Evolutionary conservation across 2,329 filamentous ascomycete species (phyloP).

Genomic region (Fusarium burgessii): DNA sequence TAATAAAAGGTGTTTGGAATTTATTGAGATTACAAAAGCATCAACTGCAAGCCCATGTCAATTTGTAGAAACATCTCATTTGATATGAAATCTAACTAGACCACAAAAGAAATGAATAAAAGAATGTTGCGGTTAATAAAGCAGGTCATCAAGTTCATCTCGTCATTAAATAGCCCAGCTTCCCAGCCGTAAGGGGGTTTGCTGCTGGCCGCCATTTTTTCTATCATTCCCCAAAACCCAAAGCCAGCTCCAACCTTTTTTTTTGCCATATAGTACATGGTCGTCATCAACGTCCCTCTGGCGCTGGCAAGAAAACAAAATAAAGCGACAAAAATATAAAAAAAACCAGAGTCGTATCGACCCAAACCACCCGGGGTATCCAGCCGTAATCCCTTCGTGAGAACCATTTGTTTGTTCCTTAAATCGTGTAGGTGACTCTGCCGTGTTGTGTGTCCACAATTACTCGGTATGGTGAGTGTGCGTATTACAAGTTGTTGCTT

Average conservation of each 20-base stretch:
- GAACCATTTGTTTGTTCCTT: constrained; percentile 29
- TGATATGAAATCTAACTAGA: constrained; percentile 26
- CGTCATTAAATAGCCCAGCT: constrained; percentile 43
- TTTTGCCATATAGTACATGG: constrained; percentile 43
- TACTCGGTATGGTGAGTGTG: constrained; percentile 28
- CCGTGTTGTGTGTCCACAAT: constrained; percentile 41
- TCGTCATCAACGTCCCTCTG: constrained; percentile 35
- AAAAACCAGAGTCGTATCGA: constrained; percentile 9
- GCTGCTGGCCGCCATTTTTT: constrained; percentile 42
- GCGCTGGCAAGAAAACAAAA: constrained; percentile 33
- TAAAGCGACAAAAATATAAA: constrained; percentile 12
- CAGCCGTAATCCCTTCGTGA: constrained; percentile 38
- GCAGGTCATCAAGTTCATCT: constrained; percentile 48
- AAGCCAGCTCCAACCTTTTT: constrained; percentile 21
- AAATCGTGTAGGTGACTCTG: constrained; percentile 28
- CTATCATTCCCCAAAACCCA: constrained; percentile 40
- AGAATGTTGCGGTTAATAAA: constrained; percentile 19
- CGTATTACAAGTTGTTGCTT: constrained; percentile 44
- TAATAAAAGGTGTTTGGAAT: constrained; percentile 29
- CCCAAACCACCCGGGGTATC: constrained; percentile 35
- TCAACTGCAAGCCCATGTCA: neutral
- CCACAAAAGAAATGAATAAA: constrained; percentile 14
- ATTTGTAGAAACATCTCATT: constrained; percentile 18
- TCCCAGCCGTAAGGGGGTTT: constrained; percentile 35
- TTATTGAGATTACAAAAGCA: neutral